Conservation (phyloP, 371 early-diverging fungal genomes). For the Dinochytrium kinnereticum region DNA sequence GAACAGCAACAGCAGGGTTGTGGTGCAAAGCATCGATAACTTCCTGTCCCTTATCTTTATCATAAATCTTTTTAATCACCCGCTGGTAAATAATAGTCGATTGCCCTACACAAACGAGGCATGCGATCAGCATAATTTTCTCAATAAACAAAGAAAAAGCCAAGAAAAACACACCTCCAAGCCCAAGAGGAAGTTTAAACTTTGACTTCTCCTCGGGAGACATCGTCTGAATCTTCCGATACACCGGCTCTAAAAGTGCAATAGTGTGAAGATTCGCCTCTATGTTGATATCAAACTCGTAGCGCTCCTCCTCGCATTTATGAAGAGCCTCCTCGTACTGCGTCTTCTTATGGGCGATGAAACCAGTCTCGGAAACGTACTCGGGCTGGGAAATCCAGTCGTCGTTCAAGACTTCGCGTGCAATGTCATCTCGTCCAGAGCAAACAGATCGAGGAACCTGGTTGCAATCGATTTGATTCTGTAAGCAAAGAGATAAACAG, state of each 20-base stretch:
- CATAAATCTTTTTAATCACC: constrained; percentile 94
- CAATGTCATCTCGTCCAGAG: constrained; percentile 87
- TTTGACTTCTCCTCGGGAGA: constrained; percentile 75
- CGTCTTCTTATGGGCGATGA: constrained; percentile 93
- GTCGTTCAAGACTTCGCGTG: constrained; percentile 95
- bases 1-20: constrained; percentile 92
- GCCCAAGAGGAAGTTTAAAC: constrained; percentile 73
- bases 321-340: constrained; percentile 94
- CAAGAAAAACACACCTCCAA: constrained; percentile 69
- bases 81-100: constrained; percentile 87
- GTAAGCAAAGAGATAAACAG: constrained; percentile 16
- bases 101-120: constrained; percentile 51
- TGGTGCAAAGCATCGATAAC: constrained; percentile 91
- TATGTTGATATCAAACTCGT: constrained; percentile 97
- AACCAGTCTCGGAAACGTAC: constrained; percentile 94
- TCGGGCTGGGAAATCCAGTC: constrained; percentile 95
- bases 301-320: constrained; percentile 97
- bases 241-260: constrained; percentile 87
- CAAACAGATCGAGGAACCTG: constrained; percentile 59
- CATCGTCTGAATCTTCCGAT: constrained; percentile 78
- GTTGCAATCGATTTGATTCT: no score
- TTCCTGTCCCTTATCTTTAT: constrained; percentile 81
- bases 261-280: constrained; percentile 93
- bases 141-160: no score
- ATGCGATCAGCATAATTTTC: not conserved